Evolutionary conservation across 352 stramenopile species (phyloP).

Genomic region (Phytophthora citricola): DNA sequence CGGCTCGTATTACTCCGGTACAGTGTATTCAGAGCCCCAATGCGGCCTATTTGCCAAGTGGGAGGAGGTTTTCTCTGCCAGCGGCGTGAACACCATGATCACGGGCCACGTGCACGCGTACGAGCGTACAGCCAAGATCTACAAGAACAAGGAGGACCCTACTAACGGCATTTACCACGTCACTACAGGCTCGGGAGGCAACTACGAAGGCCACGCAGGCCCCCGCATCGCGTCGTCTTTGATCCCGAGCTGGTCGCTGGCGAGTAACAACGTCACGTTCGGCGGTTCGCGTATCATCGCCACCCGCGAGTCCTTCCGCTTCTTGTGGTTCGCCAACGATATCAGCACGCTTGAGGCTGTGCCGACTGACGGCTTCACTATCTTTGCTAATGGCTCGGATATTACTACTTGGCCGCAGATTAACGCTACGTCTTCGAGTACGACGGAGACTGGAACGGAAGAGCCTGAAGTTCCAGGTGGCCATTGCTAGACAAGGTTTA

Average conservation of each 20-base stretch:
- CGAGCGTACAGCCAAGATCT: constrained; percentile 56
- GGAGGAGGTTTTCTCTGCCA: constrained; percentile 50
- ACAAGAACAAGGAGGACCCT: constrained; percentile 53
- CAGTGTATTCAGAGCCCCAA: constrained; percentile 44
- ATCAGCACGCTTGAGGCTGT: constrained; percentile 39
- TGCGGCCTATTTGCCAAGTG: constrained; percentile 54
- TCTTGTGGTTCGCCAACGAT: constrained; percentile 59
- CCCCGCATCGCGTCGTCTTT: constrained; percentile 35
- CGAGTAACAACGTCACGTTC: constrained; percentile 50
- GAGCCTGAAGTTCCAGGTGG: constrained; percentile 7
- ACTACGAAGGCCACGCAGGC: constrained; percentile 57
- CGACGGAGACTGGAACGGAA: constrained; percentile 15
- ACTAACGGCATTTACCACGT: constrained; percentile 54
- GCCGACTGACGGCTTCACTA: constrained; percentile 58
- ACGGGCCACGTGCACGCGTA: constrained; percentile 62
- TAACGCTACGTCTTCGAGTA: constrained; percentile 4
- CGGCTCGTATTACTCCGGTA: constrained; percentile 48
- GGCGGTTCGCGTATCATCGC: constrained; percentile 54
- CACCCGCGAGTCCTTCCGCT: constrained; percentile 51
- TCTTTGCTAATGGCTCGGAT: constrained; percentile 47
- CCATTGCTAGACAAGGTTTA: constrained; percentile 15
- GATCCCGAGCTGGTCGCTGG: constrained; percentile 51
- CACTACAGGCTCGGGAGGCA: constrained; percentile 53
- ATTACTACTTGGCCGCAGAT: constrained; percentile 43
- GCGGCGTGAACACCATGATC: constrained; percentile 53